These are phyloP conservation scores for Penicillium nordicum DNA, from an alignment of 2,329 filamentous ascomycete genomes.

Conservation along the genomic window DNA sequence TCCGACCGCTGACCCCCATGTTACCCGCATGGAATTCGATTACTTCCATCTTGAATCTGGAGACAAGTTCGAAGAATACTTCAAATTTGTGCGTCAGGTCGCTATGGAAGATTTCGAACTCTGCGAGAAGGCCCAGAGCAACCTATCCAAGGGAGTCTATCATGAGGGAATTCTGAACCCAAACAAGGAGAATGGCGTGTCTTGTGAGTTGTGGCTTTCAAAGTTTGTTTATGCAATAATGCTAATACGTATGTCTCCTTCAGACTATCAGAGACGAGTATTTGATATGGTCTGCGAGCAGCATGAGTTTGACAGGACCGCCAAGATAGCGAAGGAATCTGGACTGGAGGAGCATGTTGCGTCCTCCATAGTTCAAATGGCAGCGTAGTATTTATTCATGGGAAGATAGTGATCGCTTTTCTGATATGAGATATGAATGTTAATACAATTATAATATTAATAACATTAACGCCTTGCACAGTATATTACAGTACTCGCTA, in stretches of 20 bases:
- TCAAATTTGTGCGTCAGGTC: conserved; percentile 55
- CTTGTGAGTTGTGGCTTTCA: conserved; percentile 38
- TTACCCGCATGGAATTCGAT: conserved; percentile 58
- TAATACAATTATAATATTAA: background rate
- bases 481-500: too few species aligned
- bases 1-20: conserved; percentile 49
- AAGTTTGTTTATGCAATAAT: conserved; percentile 8
- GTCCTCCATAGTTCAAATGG: conserved; percentile 10
- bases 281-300: conserved; percentile 46
- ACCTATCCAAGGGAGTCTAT: conserved; percentile 54
- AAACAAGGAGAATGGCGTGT: conserved; percentile 54
- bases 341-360: conserved; percentile 7
- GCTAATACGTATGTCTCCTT: conserved; percentile 5
- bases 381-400: conserved; percentile 10
- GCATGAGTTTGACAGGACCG: conserved; percentile 36
- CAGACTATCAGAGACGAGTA: conserved; percentile 49
- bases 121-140: conserved; percentile 55
- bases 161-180: conserved; percentile 56
- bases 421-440: background rate
- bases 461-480: background rate
- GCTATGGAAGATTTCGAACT: conserved; percentile 57
- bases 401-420: background rate
- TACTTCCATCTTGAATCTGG: conserved; percentile 53
- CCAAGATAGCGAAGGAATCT: background rate
- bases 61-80: conserved; percentile 57